Evolutionary conservation across 768 basidiomycete genomes (phyloP), one percentile per base, ranked within the genome.

Genomic region (Leccinum truebloodii): DNA sequence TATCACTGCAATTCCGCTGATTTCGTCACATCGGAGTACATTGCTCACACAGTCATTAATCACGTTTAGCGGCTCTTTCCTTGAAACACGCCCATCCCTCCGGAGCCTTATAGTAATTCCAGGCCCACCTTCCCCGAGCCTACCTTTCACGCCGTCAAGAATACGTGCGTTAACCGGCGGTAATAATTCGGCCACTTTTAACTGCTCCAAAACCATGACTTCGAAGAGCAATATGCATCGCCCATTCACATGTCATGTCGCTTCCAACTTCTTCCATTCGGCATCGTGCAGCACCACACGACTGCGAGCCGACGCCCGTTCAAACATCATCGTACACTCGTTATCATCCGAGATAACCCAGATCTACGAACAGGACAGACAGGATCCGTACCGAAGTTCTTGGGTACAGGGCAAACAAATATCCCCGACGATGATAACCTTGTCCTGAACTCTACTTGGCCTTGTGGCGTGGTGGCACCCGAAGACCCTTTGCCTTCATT

Each of bases 401-500:
- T 28, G 61, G 59, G 54, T 55, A 59, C 12, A 60, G 57, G 50
- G 51, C 35, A 58, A 35, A 55, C 18, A 46, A 20, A 46, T 34
- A 26, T 8, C 49, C 54, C 54, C 59, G 49, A 55, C 60, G 52
- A 52, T 28, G 35, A 34, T 46, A 28, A 69, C 62, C 69, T 66
- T 48, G 70, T 70, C 26, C 65, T 22, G 64, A 50, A 24, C 60
- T 63, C 44, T 74, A 63, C 53, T 63, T 60, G 49, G 65, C 67
- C 59, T 76, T 81, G 46, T 71, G 73, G 54, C 86, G 84, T 34
- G 86, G 82, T 32, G 82, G 86, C 50, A 85, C 85, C 46, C 85
- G 86, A 48, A 90, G 78, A 57, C 89, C 88, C 73, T 87, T 89
- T 6, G 85, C 86, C 69, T 88, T 92, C 83, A 90, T 85, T 60